Percentiles rank a stretch among this genome's conserved stretches.
Conservation (phyloP, 2,329 filamentous ascomycete genomes). For the Fusarium sublunatum region DNA sequence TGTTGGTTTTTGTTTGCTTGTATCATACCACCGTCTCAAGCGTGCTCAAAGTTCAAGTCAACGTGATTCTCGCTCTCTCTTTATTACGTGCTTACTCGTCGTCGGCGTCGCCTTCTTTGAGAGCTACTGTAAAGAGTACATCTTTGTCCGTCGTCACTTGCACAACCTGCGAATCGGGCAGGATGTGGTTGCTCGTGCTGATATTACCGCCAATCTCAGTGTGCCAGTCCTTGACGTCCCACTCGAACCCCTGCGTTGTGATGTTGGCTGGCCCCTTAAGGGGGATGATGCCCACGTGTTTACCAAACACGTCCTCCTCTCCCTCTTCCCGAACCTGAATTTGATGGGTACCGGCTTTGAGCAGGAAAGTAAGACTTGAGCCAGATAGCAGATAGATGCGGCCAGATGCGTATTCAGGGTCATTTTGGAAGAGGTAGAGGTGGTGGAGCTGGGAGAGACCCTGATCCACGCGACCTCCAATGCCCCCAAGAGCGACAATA, state of each 20-base stretch:
- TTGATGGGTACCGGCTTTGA: conserved; percentile 74
- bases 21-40: conserved; percentile 25
- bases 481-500: conserved; percentile 84
- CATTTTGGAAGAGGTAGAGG: conserved; percentile 72
- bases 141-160: conserved; percentile 71
- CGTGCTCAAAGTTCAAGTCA: conserved; percentile 15
- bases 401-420: conserved; percentile 62
- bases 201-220: conserved; percentile 79
- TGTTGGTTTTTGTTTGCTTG: conserved; percentile 26
- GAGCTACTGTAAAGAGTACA: conserved; percentile 80
- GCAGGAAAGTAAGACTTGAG: conserved; percentile 82
- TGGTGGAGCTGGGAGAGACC: conserved; percentile 90
- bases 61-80: conserved; percentile 7
- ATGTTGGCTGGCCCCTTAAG: conserved; percentile 83
- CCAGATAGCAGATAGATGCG: conserved; percentile 83
- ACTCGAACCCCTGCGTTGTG: conserved; percentile 83
- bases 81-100: conserved; percentile 42
- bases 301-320: conserved; percentile 70
- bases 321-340: conserved; percentile 71
- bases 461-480: conserved; percentile 93
- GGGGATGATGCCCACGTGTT: conserved; percentile 88
- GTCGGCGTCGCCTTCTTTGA: conserved; percentile 55
- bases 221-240: conserved; percentile 87
- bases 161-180: conserved; percentile 67
- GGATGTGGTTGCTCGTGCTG: conserved; percentile 84